phyloP scores from a whole-genome alignment of 139 green algal genomes.

The Chlorokybus atmophyticus region DNA sequence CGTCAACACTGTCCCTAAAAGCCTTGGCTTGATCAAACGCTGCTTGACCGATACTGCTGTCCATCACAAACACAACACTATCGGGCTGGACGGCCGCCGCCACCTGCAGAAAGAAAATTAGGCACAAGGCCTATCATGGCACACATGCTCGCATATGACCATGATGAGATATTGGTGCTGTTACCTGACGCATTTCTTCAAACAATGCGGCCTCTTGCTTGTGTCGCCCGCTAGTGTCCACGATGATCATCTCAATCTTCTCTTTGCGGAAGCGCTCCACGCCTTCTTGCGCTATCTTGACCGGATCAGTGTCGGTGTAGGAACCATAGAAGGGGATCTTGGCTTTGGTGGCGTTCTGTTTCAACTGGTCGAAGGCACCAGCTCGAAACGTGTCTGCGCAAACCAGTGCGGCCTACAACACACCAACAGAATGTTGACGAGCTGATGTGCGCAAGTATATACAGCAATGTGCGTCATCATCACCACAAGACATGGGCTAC shows the following conservation, averaged over 20 bases:
- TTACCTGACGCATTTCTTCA: constrained; percentile 91
- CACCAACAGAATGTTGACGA: too few relatives aligned
- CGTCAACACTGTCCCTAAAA: constrained; percentile 84
- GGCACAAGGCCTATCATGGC: too few relatives aligned
- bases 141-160: too few relatives aligned
- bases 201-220: constrained; percentile 96
- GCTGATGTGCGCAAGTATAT: too few relatives aligned
- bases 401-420: constrained; percentile 80
- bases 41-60: constrained; percentile 89
- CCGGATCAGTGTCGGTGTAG: constrained; percentile 93
- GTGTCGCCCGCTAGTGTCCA: constrained; percentile 89
- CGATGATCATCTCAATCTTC: constrained; percentile 87
- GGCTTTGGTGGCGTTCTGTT: constrained; percentile 97
- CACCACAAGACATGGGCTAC: too few relatives aligned
- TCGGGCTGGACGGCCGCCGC: constrained; percentile 57
- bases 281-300: constrained; percentile 74
- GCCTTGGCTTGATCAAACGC: constrained; percentile 93
- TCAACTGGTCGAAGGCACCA: constrained; percentile 93
- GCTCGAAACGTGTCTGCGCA: constrained; percentile 97
- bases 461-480: too few relatives aligned
- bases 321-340: constrained; percentile 40
- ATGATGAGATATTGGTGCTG: too few relatives aligned
- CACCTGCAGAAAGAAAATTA: constrained; percentile 23
- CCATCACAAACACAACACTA: constrained; percentile 96
- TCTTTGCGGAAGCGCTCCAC: constrained; percentile 77